These are phyloP conservation scores for Talaromyces marneffei DNA, from an alignment of 2,329 filamentous ascomycete species.

Conservation along the genomic window DNA sequence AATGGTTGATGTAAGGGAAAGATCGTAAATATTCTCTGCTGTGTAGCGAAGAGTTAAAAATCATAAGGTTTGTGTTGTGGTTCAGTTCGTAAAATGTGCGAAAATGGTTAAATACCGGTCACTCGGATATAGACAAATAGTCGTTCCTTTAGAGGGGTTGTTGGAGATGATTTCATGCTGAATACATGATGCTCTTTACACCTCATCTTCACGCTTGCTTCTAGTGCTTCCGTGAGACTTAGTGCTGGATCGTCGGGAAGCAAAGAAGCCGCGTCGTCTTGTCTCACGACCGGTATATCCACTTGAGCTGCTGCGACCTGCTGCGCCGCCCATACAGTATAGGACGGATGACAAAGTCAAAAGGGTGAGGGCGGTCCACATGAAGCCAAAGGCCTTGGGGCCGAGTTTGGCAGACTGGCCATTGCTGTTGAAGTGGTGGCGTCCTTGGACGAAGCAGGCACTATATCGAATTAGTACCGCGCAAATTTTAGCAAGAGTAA, in stretches of 20 bases:
- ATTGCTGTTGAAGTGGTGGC: constrained; percentile 49
- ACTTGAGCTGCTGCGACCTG: constrained; percentile 23
- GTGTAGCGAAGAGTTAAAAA: background rate
- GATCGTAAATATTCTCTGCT: background rate
- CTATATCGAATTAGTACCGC: constrained; percentile 30
- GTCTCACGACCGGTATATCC: constrained; percentile 35
- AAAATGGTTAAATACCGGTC: background rate
- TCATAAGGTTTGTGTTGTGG: background rate
- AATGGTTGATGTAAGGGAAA: background rate
- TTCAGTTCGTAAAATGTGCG: background rate
- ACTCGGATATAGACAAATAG: background rate
- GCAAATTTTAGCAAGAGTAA: background rate
- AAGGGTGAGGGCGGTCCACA: constrained; percentile 54
- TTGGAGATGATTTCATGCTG: background rate
- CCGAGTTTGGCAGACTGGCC: constrained; percentile 49
- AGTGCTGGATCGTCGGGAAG: constrained; percentile 13
- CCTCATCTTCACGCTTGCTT: constrained; percentile 11
- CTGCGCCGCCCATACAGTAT: constrained; percentile 48
- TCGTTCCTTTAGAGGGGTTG: background rate
- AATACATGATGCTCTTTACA: background rate
- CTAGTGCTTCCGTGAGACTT: constrained; percentile 13
- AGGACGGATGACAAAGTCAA: constrained; percentile 52
- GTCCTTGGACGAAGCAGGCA: constrained; percentile 55
- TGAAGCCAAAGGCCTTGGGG: constrained; percentile 55
- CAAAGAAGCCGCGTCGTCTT: constrained; percentile 36